Percentiles rank a stretch among this genome's conserved stretches.
phyloP scores from a whole-genome alignment of 805 yeast genomes.

The Saccharomycopsis sp. region DNA sequence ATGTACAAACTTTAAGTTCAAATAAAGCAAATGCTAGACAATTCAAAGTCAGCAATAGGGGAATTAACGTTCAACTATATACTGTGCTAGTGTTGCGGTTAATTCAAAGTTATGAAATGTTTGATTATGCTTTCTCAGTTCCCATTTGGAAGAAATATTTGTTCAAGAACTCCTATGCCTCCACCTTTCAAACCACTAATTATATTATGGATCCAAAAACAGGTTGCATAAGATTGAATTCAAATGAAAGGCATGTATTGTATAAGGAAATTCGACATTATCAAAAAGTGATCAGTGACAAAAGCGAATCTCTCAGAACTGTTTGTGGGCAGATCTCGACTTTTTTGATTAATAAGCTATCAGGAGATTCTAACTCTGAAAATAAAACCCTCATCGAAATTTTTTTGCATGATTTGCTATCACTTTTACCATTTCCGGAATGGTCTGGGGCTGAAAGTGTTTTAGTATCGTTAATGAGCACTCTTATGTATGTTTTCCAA shows the following conservation, averaged over 20 bases:
- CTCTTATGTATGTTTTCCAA: constrained; percentile 34
- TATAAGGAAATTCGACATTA: constrained; percentile 23
- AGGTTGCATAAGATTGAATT: constrained; percentile 19
- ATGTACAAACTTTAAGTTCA: constrained; percentile 35
- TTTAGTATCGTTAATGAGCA: constrained; percentile 38
- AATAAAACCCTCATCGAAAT: constrained; percentile 40
- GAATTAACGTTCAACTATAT: constrained; percentile 42
- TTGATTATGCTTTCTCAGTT: constrained; percentile 21
- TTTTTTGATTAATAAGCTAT: constrained; percentile 27
- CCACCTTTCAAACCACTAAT: constrained; percentile 14
- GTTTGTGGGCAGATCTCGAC: constrained; percentile 15
- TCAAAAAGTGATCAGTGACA: constrained; percentile 22
- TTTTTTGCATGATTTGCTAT: constrained; percentile 49
- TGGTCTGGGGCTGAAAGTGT: constrained; percentile 56
- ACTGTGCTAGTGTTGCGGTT: constrained; percentile 40
- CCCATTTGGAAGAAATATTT: constrained; percentile 13
- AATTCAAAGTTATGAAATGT: constrained; percentile 34
- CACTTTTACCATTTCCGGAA: constrained; percentile 45
- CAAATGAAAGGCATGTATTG: constrained; percentile 20
- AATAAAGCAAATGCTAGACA: constrained; percentile 37
- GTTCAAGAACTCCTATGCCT: constrained; percentile 14
- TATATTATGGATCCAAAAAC: constrained; percentile 17
- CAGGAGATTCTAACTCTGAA: constrained; percentile 28
- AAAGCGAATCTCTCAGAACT: constrained; percentile 22
- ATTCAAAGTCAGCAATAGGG: constrained; percentile 34